Percentiles rank a stretch among this genome's conserved stretches.
Evolutionary conservation across 805 yeast species (phyloP).

Genomic region (Cyberlindnera galapagoensis): DNA sequence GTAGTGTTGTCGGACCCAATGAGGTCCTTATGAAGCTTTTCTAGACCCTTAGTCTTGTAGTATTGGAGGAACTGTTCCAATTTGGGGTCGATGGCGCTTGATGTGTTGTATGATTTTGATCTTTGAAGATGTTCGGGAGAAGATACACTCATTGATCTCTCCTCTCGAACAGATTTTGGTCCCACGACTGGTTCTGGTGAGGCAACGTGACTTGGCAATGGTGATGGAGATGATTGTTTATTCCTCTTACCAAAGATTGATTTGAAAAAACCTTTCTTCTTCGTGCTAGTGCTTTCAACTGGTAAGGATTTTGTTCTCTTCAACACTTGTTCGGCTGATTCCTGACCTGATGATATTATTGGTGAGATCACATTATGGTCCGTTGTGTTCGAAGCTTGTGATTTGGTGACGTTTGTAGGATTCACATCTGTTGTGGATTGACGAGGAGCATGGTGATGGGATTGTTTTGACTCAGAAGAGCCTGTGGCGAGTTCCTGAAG

Average conservation of each 20-base stretch:
- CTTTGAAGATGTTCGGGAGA: too few relatives aligned
- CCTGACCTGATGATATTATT: slow-evolving; percentile 7
- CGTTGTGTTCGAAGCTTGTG: too few relatives aligned
- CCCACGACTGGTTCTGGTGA: slow-evolving; percentile 7
- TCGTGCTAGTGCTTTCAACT: slow-evolving; percentile 3
- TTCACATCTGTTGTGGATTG: too few relatives aligned
- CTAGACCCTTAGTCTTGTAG: slow-evolving; percentile 26
- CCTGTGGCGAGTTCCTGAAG: too few relatives aligned
- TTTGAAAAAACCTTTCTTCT: slow-evolving; percentile 32
- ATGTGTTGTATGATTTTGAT: slow-evolving; percentile 12
- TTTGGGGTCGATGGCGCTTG: slow-evolving; percentile 33
- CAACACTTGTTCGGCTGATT: slow-evolving; percentile 13
- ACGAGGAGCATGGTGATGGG: too few relatives aligned
- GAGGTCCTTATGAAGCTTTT: slow-evolving; percentile 17
- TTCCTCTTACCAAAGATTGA: slow-evolving; percentile 27
- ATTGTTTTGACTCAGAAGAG: too few relatives aligned
- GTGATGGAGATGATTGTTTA: slow-evolving; percentile 7
- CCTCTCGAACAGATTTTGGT: too few relatives aligned
- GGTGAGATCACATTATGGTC: slow-evolving; percentile 3
- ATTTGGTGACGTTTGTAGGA: too few relatives aligned
- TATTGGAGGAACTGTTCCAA: slow-evolving; percentile 39
- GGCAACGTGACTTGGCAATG: too few relatives aligned
- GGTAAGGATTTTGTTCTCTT: slow-evolving; percentile 29
- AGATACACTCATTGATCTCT: too few relatives aligned
- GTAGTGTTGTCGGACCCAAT: too few relatives aligned